phyloP scores from a whole-genome alignment of 345 rosid genomes.

The Citrus cavaleriei region DNA sequence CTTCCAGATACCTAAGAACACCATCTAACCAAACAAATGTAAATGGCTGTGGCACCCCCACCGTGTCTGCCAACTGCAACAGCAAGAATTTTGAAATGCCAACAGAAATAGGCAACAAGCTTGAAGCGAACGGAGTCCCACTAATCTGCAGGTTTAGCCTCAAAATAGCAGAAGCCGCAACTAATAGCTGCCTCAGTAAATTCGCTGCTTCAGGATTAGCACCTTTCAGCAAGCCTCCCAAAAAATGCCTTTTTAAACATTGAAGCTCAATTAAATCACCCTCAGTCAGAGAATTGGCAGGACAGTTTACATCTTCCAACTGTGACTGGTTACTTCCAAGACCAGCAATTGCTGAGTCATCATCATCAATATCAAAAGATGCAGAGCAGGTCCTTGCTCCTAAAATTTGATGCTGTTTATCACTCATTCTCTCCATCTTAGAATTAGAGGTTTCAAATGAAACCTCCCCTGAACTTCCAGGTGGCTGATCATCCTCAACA shows the following conservation, averaged over 20 bases:
- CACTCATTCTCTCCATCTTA: conserved; percentile 2
- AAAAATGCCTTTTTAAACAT: conserved; percentile 31
- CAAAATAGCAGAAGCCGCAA: conserved; percentile 66
- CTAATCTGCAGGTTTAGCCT: conserved; percentile 55
- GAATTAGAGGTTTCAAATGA: conserved; percentile 1
- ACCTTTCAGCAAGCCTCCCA: conserved; percentile 55
- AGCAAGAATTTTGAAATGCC: conserved; percentile 54
- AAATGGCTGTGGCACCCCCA: conserved; percentile 41
- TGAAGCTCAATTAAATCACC: conserved; percentile 28
- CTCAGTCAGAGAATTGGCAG: conserved; percentile 28
- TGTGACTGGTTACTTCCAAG: not conserved
- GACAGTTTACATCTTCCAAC: conserved; percentile 25
- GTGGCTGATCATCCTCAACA: conserved; percentile 32
- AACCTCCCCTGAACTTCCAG: conserved; percentile 16
- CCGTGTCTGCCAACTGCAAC: conserved; percentile 45
- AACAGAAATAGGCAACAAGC: conserved; percentile 39
- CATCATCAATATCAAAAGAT: conserved; percentile 12
- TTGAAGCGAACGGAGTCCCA: conserved; percentile 33
- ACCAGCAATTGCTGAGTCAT: conserved; percentile 19
- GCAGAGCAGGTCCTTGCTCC: conserved; percentile 11
- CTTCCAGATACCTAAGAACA: conserved; percentile 69
- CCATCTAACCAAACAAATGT: conserved; percentile 83
- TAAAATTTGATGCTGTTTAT: conserved; percentile 11
- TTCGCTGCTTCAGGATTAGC: conserved; percentile 49
- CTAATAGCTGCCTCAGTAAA: conserved; percentile 66